Evolutionary conservation across 2,329 filamentous ascomycete species (phyloP), one percentile per base, ranked within the genome.

Genomic region (Epichloe coenophiala): DNA sequence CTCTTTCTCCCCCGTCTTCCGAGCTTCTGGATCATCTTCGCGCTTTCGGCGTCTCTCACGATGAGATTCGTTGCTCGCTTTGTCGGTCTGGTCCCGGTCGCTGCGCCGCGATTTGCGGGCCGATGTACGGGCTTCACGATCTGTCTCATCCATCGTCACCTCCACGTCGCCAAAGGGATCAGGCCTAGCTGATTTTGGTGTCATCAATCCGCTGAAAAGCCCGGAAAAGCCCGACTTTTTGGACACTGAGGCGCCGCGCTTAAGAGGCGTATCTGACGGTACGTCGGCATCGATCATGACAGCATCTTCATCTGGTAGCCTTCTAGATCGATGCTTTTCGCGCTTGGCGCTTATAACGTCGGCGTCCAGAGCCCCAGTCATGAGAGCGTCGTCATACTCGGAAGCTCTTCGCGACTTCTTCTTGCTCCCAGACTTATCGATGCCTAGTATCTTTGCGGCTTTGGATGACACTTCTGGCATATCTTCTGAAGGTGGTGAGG

Each of bases 381-480:
- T 74, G 39, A 73, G 64, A 43, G 74, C 66, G 41, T 79, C 75
- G 23, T 77, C 73, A 7, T 78, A 72, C 12, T 71, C 69, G 11
- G 64, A 63, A 7, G 53, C 39, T 55, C 72, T 80, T 50, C 76
- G 75, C 35, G 62, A 58, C 63, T 77, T 70, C 48, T 66, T 69
- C 55, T 65, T 70, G 55, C 65, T 66, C 42, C 60, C 61, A 13
- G 66, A 63, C 49, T 67, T 68, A 40, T 71, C 71, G 23, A 77
- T 57, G 70, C 89, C 80, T 2, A 93, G 80, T 48, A 91, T 68
- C 65, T 83, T 89, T 35, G 87, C 86, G 31, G 87, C 88, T 66
- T 94, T 95, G 44, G 80, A 76, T 6, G 83, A 76, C 61, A 88
- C 76, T 48, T 79, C 77, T 3, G 75, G 74, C 41, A 74, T 69